Conservation (phyloP, 2,329 filamentous ascomycete genomes). For the Fusarium sp. region DNA sequence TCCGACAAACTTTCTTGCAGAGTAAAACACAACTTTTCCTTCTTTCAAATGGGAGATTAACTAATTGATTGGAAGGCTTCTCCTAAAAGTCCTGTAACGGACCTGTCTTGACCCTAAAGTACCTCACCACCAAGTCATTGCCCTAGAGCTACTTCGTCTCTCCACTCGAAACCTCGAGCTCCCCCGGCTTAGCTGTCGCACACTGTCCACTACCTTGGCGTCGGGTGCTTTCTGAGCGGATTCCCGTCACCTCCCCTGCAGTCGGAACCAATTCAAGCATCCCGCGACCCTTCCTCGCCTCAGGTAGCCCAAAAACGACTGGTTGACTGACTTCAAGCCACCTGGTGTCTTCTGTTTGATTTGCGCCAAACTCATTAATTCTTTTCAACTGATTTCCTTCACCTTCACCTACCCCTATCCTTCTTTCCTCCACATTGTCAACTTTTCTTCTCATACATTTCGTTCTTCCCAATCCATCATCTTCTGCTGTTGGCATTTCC, state of each 20-base stretch:
- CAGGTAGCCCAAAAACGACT: constrained; percentile 45
- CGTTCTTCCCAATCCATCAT: not conserved
- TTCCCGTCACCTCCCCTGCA: constrained; percentile 44
- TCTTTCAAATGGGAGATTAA: not conserved
- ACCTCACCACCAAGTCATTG: constrained; percentile 18
- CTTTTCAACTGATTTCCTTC: constrained; percentile 29
- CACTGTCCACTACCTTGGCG: constrained; percentile 27
- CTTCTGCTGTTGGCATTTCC: constrained; percentile 25
- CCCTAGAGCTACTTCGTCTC: constrained; percentile 24
- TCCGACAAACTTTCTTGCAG: not conserved
- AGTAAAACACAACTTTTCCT: not conserved
- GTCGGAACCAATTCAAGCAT: constrained; percentile 38
- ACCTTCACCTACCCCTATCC: constrained; percentile 27
- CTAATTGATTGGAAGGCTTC: constrained; percentile 20
- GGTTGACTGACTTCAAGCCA: constrained; percentile 47
- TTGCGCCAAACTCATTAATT: constrained; percentile 42
- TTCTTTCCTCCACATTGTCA: constrained; percentile 30
- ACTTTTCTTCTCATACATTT: constrained; percentile 2
- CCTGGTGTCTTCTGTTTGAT: constrained; percentile 48
- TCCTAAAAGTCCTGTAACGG: constrained; percentile 15
- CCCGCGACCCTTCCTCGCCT: constrained; percentile 45
- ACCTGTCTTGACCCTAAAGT: constrained; percentile 20
- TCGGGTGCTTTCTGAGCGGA: constrained; percentile 36
- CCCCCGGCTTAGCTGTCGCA: constrained; percentile 6
- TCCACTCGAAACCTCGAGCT: constrained; percentile 17